These are phyloP conservation scores for Dryas alaskensis DNA, from an alignment of 306 rosid genomes.

Conservation along the genomic window DNA sequence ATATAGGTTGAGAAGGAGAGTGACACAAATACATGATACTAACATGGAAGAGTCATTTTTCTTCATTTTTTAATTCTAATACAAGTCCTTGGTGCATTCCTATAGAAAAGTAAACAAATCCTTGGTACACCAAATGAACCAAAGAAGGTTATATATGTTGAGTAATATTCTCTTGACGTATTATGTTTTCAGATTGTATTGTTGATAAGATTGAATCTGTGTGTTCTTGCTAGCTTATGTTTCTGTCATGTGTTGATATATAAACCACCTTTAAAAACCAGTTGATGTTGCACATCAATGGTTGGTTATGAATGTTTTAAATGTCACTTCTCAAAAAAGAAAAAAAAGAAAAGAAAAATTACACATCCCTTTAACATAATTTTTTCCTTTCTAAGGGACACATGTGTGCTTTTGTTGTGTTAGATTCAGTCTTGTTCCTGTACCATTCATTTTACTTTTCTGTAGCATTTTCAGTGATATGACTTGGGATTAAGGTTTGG, in stretches of 20 bases:
- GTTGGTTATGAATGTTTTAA: background rate
- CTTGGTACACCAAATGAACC: no score
- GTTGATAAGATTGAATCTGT: no score
- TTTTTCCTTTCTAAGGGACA: background rate
- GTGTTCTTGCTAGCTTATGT: background rate
- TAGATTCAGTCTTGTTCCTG: conserved; percentile 1
- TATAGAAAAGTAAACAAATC: no score
- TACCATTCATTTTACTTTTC: background rate
- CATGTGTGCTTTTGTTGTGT: background rate
- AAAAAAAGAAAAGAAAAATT: background rate
- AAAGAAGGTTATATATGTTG: no score
- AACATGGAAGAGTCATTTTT: no score
- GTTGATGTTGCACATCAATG: background rate
- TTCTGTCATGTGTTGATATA: background rate
- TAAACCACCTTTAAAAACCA: background rate
- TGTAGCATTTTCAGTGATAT: background rate
- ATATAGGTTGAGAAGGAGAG: no score
- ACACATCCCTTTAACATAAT: background rate
- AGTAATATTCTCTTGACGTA: no score
- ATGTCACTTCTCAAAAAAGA: background rate
- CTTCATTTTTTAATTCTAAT: no score
- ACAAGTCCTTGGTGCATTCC: no score
- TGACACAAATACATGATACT: no score
- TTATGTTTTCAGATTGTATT: no score
- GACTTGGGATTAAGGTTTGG: background rate